Base-by-base conservation (phyloP, 129 eudicot species). In the Mikania micrantha region DNA sequence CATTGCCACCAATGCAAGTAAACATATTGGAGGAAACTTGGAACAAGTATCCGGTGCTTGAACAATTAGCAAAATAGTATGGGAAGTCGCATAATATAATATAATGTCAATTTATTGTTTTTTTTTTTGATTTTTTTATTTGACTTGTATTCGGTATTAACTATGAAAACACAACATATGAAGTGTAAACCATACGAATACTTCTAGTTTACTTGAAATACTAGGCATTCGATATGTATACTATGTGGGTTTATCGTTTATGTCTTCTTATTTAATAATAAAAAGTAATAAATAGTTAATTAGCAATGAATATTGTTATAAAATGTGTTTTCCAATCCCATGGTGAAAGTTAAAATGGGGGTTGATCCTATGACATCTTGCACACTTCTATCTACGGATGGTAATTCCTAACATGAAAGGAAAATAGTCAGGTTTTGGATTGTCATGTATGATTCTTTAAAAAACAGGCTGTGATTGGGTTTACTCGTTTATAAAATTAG, bases 1-100 rank as follows among this genome's bases (percentile, higher is more conserved):
- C 95, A 0, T 73, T 91, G 84, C 97, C 95, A 22, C 97, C 97
- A 4, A 64, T 91, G 70, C 95, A 91, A 67, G 70, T 69, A 17
- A 71, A 65, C 70, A 87, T 77, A 17, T 22, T 78, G 38, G 95
- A 90, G 74, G 87, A 85, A 39, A 65, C 84, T 12, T 87, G 97
- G 95, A 87, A 76, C 48, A 85, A 90, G 69, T 77, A 79, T 65
- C 89, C 95, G 5, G 62, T 82, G 49, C 82, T 82, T 21, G 88
- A 86, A 82, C 87, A 90, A 59, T 86, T 68, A 78, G 91, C 97
- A 11, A 86, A 90, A 73, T 90, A 80, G 69, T n/a, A 75, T 31
- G 34, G 20, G 15, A 4, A 20, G 24, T 7, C n/a, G n/a, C n/a
- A 20, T 35, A 7, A 0, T 19, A n/a, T 19, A 56, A 12, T 15